Conservation (phyloP, 257 asterid species). For the Galeopsis tetrahit region DNA sequence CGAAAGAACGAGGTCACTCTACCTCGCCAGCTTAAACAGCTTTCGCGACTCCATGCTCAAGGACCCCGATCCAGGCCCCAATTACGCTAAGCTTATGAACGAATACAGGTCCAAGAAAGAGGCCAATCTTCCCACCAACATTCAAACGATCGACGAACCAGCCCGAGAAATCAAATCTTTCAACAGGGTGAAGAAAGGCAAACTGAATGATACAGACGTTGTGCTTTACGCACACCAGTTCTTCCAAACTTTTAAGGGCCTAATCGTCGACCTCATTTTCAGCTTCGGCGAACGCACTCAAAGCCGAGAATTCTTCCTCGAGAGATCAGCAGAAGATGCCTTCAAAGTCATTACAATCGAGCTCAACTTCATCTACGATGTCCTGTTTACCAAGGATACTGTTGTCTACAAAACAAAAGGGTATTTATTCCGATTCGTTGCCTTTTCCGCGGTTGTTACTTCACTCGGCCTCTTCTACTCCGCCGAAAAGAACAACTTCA, state of each 20-base stretch:
- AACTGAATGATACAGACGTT: conserved; percentile 23
- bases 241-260: conserved; percentile 58
- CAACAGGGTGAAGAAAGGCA: conserved; percentile 33
- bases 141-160: conserved; percentile 38
- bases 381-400: conserved; percentile 49
- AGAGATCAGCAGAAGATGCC: conserved; percentile 45
- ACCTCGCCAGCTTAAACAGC: conserved; percentile 43
- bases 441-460: conserved; percentile 31
- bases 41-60: conserved; percentile 50
- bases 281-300: conserved; percentile 47
- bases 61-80: conserved; percentile 56
- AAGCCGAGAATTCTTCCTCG: conserved; percentile 43
- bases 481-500: conserved; percentile 32
- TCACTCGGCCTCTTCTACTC: conserved; percentile 44
- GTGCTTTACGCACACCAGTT: conserved; percentile 42
- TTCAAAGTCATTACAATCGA: conserved; percentile 52
- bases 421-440: conserved; percentile 28
- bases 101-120: conserved; percentile 45
- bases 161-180: conserved; percentile 20
- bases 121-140: conserved; percentile 45
- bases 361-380: conserved; percentile 63
- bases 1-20: conserved; percentile 49
- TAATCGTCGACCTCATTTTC: conserved; percentile 56
- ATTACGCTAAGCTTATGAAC: conserved; percentile 57
- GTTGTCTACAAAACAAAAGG: conserved; percentile 37